Evolutionary conservation across 176 grass and related monocot species (phyloP).

Genomic region (Ampelocalamus luodianensis): DNA sequence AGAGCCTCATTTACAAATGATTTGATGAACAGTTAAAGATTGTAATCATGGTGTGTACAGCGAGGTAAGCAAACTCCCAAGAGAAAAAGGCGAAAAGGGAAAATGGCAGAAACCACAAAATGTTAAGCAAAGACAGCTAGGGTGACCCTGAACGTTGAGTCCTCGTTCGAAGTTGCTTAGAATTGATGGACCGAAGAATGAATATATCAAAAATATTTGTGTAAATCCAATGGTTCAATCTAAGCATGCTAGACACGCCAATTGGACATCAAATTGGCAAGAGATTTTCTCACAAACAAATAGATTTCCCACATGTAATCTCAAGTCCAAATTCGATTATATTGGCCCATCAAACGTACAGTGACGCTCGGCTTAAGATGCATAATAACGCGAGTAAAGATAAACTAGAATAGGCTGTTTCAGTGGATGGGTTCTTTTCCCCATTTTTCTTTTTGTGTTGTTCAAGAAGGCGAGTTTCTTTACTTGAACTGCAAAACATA

Average conservation of each 20-base stretch:
- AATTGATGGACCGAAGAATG: not conserved
- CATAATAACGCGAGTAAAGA: not conserved
- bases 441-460: not conserved
- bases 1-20: constrained; percentile 44
- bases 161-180: not conserved
- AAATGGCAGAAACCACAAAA: not conserved
- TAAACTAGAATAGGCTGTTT: not conserved
- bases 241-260: not conserved
- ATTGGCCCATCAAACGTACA: not conserved
- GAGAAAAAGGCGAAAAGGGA: not conserved
- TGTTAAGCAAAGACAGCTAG: not conserved
- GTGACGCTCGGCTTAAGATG: not conserved
- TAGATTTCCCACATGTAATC: not conserved
- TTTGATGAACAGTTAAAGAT: constrained; percentile 31
- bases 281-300: not conserved
- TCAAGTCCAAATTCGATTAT: not conserved
- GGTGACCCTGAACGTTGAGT: not conserved
- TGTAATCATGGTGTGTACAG: constrained; percentile 6
- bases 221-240: not conserved
- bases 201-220: not conserved
- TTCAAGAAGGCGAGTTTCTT: constrained; percentile 27
- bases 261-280: not conserved
- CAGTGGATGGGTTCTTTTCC: not conserved
- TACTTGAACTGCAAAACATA: constrained; percentile 53
- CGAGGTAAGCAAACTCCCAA: constrained; percentile 20